Evolutionary conservation across 495 filamentous ascomycete species (phyloP), one percentile per base, ranked within the genome.

Genomic region (Penicillium odoratum): DNA sequence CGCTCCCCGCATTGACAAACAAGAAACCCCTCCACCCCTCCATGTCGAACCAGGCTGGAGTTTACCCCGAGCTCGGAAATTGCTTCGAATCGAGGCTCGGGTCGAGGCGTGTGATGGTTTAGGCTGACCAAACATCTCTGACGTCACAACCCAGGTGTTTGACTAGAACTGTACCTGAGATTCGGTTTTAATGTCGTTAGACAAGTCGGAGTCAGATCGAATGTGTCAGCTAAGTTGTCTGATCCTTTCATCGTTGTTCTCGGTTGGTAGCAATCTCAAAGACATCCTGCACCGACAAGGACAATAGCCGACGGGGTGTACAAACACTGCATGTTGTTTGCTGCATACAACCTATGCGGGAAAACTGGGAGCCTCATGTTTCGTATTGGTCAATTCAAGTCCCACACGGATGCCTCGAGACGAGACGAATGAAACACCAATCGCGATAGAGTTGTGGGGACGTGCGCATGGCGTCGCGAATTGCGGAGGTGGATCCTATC

Each of bases 401-500:
- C 46, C 25, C 46, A 30, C 28, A 30, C 26, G 33, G 13, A 26
- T 52, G 50, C 50, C 50, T 52, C 50, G 50, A 52, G 34, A 52
- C 50, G 50, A 52, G 50, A 40, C 50, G 9, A 33, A n/a, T 18
- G 48, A 13, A 6, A 28, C 21, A 21, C 44, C 18, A 47, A 47
- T 29, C 15, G 15, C 15, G 53, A 48, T 38, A 36, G 16, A 46
- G 53, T 56, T 31, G 53, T 34, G 25, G 53, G 53, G 36, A 44
- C 33, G 45, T 15, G 42, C 11, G 30, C 25, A 33, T 47, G 43
- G 51, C 25, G 4, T 55, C 44, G 7, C 16, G 46, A 48, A 48
- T 13, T 56, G 45, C 45, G 53, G 53, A 56, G 53, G 53, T 38
- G 53, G 53, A 47, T 47, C 53, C 53, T 40, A 46, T 56, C 45